phyloP scores from a whole-genome alignment of 352 stramenopile genomes.

The Globisporangium lucens region DNA sequence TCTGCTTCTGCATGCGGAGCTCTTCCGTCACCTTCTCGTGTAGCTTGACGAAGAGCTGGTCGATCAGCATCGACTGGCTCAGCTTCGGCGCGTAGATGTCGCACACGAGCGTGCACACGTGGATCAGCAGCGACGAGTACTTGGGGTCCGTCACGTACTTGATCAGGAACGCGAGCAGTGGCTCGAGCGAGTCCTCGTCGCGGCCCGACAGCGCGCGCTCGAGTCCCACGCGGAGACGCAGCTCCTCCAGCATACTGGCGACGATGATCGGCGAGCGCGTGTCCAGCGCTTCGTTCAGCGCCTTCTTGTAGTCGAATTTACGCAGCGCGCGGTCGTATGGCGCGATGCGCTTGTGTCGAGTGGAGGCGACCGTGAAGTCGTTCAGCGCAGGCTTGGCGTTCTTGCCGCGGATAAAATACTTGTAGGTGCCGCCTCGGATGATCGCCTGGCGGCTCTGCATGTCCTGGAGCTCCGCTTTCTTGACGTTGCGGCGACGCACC shows the following conservation, averaged over 20 bases:
- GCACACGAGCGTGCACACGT: slow-evolving; percentile 91
- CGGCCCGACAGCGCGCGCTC: slow-evolving; percentile 87
- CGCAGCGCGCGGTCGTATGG: slow-evolving; percentile 92
- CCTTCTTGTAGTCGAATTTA: slow-evolving; percentile 96
- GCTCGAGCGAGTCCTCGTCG: slow-evolving; percentile 93
- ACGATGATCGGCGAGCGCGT: slow-evolving; percentile 90
- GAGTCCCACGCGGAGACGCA: slow-evolving; percentile 90
- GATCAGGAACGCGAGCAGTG: slow-evolving; percentile 93
- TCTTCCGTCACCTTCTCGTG: slow-evolving; percentile 85
- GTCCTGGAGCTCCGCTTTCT: slow-evolving; percentile 66
- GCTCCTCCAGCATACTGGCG: slow-evolving; percentile 93
- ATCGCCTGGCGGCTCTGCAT: slow-evolving; percentile 65
- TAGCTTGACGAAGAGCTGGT: slow-evolving; percentile 94
- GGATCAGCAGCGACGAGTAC: slow-evolving; percentile 90
- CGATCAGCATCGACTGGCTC: slow-evolving; percentile 88
- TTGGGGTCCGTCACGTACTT: slow-evolving; percentile 94
- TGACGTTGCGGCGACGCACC: slow-evolving; percentile 71
- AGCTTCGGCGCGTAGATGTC: slow-evolving; percentile 93
- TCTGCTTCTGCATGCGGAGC: slow-evolving; percentile 82
- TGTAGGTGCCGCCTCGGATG: slow-evolving; percentile 82
- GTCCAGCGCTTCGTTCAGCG: slow-evolving; percentile 92
- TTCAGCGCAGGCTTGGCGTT: slow-evolving; percentile 68
- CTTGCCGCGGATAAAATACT: slow-evolving; percentile 89
- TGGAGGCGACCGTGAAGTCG: slow-evolving; percentile 77
- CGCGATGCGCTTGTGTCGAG: slow-evolving; percentile 88